Percentiles rank a stretch among this genome's conserved stretches.
These are phyloP conservation scores for Rhodamnia rubescens DNA, from an alignment of 345 rosid species.

Conservation along the genomic window DNA sequence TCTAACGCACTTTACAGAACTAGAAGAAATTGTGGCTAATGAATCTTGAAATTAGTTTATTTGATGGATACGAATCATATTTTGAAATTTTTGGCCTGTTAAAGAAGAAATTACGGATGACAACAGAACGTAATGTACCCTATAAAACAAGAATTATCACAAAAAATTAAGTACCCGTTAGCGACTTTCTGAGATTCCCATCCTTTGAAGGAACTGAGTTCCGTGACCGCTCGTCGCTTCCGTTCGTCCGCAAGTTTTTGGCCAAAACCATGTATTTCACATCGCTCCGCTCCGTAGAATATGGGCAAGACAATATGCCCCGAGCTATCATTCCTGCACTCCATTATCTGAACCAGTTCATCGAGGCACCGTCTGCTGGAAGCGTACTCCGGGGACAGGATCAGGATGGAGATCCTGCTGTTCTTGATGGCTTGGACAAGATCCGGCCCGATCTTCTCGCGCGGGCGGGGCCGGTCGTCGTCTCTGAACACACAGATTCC, in stretches of 20 bases:
- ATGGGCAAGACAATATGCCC: neutral
- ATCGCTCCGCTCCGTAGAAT: neutral
- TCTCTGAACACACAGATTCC: neutral
- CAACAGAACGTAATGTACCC: neutral
- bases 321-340: neutral
- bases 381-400: neutral
- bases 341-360: neutral
- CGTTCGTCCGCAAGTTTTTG: neutral
- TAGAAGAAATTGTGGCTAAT: neutral
- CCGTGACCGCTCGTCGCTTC: neutral
- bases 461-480: neutral
- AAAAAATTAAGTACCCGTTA: neutral
- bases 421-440: neutral
- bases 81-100: neutral
- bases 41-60: neutral
- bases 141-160: neutral
- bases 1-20: neutral
- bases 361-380: neutral
- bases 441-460: neutral
- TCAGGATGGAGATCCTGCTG: neutral
- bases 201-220: neutral
- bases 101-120: neutral
- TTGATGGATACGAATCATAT: neutral
- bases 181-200: neutral
- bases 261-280: too few species aligned